Evolutionary conservation across 345 rosid genomes (phyloP).

Genomic region (Sisymbrium altissimum): DNA sequence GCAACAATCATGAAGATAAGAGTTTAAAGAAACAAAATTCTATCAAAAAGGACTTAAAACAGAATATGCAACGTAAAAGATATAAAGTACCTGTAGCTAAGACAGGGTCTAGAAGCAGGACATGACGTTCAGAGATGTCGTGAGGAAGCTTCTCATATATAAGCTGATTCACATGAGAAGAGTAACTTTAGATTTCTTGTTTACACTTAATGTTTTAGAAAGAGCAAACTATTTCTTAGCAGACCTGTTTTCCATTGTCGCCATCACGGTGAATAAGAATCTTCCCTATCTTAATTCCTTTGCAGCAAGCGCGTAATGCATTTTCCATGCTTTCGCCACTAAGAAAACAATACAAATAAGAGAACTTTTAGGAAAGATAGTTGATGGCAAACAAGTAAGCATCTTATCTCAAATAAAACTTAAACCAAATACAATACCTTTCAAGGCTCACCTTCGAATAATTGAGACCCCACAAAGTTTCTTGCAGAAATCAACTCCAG

Average conservation of each 20-base stretch:
- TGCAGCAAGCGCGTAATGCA: conserved; percentile 94
- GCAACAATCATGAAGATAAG: not conserved
- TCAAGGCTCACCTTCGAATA: conserved; percentile 83
- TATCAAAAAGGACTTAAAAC: not conserved
- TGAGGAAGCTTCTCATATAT: conserved; percentile 96
- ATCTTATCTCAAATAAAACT: not conserved
- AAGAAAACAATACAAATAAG: conserved; percentile 10
- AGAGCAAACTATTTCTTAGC: not conserved
- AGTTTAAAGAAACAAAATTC: not conserved
- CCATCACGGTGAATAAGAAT: conserved; percentile 95
- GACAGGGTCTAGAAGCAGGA: conserved; percentile 95
- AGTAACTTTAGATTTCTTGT: not conserved
- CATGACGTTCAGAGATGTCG: conserved; percentile 95
- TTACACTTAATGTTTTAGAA: not conserved
- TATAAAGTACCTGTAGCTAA: conserved; percentile 71
- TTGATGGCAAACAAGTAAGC: not conserved
- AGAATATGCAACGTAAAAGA: not conserved
- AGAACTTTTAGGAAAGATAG: conserved; percentile 6
- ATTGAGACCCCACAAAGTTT: conserved; percentile 96
- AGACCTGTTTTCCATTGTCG: conserved; percentile 91
- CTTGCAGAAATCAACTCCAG: conserved; percentile 98
- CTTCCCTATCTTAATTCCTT: conserved; percentile 97
- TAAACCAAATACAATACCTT: conserved; percentile 23
- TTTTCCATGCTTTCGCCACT: conserved; percentile 99
- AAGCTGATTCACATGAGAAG: conserved; percentile 45